Evolutionary conservation across 768 basidiomycete species (phyloP), one percentile per base, ranked within the genome.

Genomic region (Mrakia frigida): DNA sequence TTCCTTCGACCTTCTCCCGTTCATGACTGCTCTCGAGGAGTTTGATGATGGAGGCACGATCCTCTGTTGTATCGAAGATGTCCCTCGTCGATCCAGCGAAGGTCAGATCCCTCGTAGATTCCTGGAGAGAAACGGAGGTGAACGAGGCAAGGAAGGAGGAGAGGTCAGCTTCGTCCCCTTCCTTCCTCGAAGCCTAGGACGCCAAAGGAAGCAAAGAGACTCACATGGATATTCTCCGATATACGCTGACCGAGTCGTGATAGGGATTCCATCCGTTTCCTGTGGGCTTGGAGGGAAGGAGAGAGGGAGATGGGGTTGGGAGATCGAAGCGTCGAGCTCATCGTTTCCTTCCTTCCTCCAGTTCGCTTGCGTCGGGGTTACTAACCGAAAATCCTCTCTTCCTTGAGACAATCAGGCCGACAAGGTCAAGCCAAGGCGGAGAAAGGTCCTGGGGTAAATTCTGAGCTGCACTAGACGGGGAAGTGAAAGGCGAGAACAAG

Each of bases 11-110:
- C 81, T 94, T 92, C 82, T 98, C 96, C 75, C 89, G 86, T 80
- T 98, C 97, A 76, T 89, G 90, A 79, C 87, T 90, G 5, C 91
- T 92, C 80, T 97, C 94, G 46, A 99, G 87, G 82, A 98, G 91
- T 80, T 89, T 90, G 76, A 88, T 87, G 43, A 98, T 91, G 81
- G 89, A 89, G 71, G 89, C 85, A 82, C 91, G 92, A 81, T 97
- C 94, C 80, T 95, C 92, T 6, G 88, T 82, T 5, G 80, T 56
- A 0, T 80, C 80, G 0, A 80, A 78, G 63, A 81, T 79, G 31
- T 78, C 80, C 65, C 81, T 79, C 35, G 82, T 77, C 70, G 81
- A 82, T 63, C 79, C 79, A 70, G 78, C 77, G 43, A 80, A 80
- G 13, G 79, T 79, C 31, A 78, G 78, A 31, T 77, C 71, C 74